Evolutionary conservation across 2,329 filamentous ascomycete genomes (phyloP), one percentile per base, ranked within the genome.

Genomic region (Davidsoniella eucalypti): DNA sequence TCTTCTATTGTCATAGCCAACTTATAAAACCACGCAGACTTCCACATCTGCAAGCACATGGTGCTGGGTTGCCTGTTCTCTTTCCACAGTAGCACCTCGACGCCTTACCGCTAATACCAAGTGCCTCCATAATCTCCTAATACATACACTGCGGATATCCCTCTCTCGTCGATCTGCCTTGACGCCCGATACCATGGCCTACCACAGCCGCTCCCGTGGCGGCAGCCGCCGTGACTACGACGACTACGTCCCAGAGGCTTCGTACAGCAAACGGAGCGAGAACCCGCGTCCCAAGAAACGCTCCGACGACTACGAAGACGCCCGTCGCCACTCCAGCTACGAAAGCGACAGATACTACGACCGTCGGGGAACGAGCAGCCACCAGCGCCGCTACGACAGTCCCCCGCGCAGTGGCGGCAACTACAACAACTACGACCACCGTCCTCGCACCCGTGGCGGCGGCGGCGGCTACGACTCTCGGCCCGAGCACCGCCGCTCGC

Each of bases 171-270:
- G 21, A 33, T 44, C 29, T 47, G 4, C 21, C 21, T 21, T 21
- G 21, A 21, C 21, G 4, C 8, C 5, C 17, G 21, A 10, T 14
- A 38, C n/a, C 10, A 52, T 52, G 51, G 47, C 47, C 25, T 52
- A 49, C 38, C n/a, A 46, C 43, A 49, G 37, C 18, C 51, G 51
- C 14, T 49, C 51, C 17, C 47, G 21, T 25, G 47, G 42, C n/a
- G n/a, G 45, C 7, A 25, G 45, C 38, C 29, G 47, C 37, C 46
- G 42, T 25, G 46, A 49, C 29, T 42, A 52, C 25, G 46, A 46
- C 21, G 23, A 40, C 18, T 47, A 52, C 23, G 12, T 38, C 7
- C 43, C 25, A 37, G 44, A 47, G 14, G n/a, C 50, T 12, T 47
- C 50, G 23, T 17, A 26, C 9, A 36, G 44, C 29, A 44, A 14